phyloP scores from a whole-genome alignment of 768 basidiomycete genomes.

The Pisolithus microcarpus region DNA sequence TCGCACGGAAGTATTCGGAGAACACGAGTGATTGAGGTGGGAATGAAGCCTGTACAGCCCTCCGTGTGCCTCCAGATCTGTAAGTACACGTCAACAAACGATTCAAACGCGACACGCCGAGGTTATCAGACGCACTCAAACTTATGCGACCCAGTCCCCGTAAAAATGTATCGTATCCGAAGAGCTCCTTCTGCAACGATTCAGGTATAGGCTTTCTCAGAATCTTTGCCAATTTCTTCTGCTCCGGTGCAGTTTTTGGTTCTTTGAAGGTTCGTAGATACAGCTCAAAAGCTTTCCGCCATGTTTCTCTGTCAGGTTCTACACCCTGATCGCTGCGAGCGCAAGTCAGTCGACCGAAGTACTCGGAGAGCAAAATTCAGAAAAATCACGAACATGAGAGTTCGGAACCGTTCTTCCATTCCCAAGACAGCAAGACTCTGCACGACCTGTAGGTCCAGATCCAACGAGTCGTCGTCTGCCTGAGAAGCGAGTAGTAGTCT shows the following conservation, averaged over 20 bases:
- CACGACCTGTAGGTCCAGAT: slow-evolving; percentile 49
- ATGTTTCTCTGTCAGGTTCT: slow-evolving; percentile 58
- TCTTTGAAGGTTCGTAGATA: slow-evolving; percentile 57
- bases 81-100: not conserved
- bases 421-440: slow-evolving; percentile 64
- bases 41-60: slow-evolving; percentile 83
- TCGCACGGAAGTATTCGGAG: slow-evolving; percentile 71
- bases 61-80: slow-evolving; percentile 80
- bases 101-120: slow-evolving; percentile 1
- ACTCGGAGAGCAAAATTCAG: not conserved
- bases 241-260: slow-evolving; percentile 41
- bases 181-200: slow-evolving; percentile 51
- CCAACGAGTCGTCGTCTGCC: slow-evolving; percentile 29
- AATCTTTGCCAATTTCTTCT: slow-evolving; percentile 53
- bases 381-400: slow-evolving; percentile 10
- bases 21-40: slow-evolving; percentile 81
- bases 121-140: slow-evolving; percentile 49
- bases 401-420: slow-evolving; percentile 59
- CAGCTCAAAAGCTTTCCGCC: slow-evolving; percentile 58
- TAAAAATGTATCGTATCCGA: slow-evolving; percentile 73
- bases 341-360: not conserved
- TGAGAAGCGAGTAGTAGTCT: slow-evolving; percentile 52
- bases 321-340: slow-evolving; percentile 24
- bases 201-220: slow-evolving; percentile 41
- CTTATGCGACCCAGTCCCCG: slow-evolving; percentile 70